Conservation (phyloP, 164 flowering plant species). For the Magnolia officinalis region DNA sequence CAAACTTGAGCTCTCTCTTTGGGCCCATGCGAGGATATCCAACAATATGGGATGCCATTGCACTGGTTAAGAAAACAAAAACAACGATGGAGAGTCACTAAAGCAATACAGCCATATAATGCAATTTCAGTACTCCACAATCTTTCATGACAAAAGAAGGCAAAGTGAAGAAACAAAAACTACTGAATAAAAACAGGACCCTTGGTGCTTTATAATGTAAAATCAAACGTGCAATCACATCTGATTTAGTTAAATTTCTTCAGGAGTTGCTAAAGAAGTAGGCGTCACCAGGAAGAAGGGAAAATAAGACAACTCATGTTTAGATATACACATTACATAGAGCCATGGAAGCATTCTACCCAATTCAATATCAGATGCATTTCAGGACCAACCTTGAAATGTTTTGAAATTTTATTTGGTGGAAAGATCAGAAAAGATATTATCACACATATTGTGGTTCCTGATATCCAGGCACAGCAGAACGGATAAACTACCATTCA, state of each 20-base stretch:
- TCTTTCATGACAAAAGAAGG: not conserved
- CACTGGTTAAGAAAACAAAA: conserved; percentile 25
- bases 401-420: too few relatives aligned
- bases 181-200: too few relatives aligned
- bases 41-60: conserved; percentile 85
- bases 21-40: conserved; percentile 94
- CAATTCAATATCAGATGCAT: too few relatives aligned
- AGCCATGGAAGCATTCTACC: too few relatives aligned
- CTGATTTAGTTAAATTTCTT: too few relatives aligned
- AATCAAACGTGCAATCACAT: not conserved
- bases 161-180: not conserved
- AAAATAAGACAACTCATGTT: too few relatives aligned
- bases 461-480: not conserved
- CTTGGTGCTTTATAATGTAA: not conserved
- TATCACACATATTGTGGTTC: not conserved
- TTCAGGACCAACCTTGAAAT: too few relatives aligned
- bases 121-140: too few relatives aligned
- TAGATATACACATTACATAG: too few relatives aligned
- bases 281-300: too few relatives aligned
- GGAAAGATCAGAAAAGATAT: not conserved
- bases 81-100: not conserved
- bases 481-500: not conserved
- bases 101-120: not conserved
- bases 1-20: conserved; percentile 88
- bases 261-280: too few relatives aligned